Conservation (phyloP, 805 yeast genomes). For the Starmera quercuum region DNA sequence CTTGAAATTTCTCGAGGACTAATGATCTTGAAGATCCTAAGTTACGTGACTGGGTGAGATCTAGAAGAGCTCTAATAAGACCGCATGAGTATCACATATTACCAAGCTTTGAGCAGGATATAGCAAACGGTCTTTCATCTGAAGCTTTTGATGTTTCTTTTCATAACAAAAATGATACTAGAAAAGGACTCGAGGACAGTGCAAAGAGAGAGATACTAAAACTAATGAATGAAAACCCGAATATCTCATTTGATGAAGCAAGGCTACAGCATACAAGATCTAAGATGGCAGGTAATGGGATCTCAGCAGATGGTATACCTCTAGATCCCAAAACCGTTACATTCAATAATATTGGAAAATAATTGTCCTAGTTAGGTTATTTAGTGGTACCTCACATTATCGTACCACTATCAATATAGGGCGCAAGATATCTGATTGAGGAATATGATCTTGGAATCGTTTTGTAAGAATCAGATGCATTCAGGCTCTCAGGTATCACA, state of each 20-base stretch:
- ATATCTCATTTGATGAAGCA: constrained; percentile 62
- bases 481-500: constrained; percentile 3
- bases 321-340: constrained; percentile 58
- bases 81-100: constrained; percentile 18
- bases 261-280: constrained; percentile 42
- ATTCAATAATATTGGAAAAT: constrained; percentile 19
- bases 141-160: constrained; percentile 43
- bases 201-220: constrained; percentile 43
- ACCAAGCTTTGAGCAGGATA: constrained; percentile 36
- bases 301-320: constrained; percentile 63
- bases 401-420: constrained; percentile 15
- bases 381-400: too few relatives aligned
- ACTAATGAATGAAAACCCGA: constrained; percentile 42
- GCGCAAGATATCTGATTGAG: constrained; percentile 28
- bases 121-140: constrained; percentile 53
- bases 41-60: constrained; percentile 13
- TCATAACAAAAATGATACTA: constrained; percentile 42
- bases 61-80: constrained; percentile 15
- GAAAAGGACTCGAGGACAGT: constrained; percentile 53
- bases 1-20: background rate
- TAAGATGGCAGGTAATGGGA: constrained; percentile 40
- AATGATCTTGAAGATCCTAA: constrained; percentile 9
- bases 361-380: too few relatives aligned
- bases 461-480: constrained; percentile 9
- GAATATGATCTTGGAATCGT: constrained; percentile 22